phyloP scores from a whole-genome alignment of 805 yeast species.

The Metschnikowia aberdeeniae region DNA sequence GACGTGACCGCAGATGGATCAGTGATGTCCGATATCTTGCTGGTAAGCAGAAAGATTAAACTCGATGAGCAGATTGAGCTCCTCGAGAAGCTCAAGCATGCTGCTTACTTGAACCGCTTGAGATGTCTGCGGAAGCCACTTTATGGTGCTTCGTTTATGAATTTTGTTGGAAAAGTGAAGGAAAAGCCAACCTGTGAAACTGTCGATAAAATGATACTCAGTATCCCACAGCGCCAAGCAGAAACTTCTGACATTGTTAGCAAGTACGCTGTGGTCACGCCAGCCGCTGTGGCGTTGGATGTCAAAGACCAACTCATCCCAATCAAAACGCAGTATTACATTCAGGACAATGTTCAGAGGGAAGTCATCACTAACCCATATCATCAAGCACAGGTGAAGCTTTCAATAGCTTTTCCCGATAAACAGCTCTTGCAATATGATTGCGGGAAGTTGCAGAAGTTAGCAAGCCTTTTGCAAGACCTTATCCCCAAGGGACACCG shows the following conservation, averaged over 20 bases:
- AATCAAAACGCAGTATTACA: conserved; percentile 28
- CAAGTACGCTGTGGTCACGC: conserved; percentile 82
- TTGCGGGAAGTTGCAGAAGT: conserved; percentile 91
- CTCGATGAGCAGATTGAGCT: conserved; percentile 49
- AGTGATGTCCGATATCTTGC: conserved; percentile 38
- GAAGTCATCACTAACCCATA: conserved; percentile 51
- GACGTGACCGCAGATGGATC: conserved; percentile 6
- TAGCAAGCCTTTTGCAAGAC: conserved; percentile 71
- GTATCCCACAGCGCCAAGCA: conserved; percentile 26
- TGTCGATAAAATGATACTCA: conserved; percentile 16
- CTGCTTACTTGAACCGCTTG: conserved; percentile 57
- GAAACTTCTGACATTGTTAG: conserved; percentile 53
- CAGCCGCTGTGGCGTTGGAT: conserved; percentile 76
- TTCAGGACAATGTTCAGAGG: conserved; percentile 26
- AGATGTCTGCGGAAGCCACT: conserved; percentile 65
- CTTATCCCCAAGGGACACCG: conserved; percentile 86
- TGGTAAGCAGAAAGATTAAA: conserved; percentile 57
- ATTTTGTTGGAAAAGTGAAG: conserved; percentile 10
- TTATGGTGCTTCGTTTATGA: conserved; percentile 58
- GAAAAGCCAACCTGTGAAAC: not conserved
- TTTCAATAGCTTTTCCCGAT: conserved; percentile 95
- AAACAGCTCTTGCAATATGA: conserved; percentile 88
- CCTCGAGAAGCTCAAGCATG: conserved; percentile 51
- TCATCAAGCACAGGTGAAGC: conserved; percentile 78
- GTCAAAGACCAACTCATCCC: conserved; percentile 53